Base-by-base conservation (phyloP, 2,329 filamentous ascomycete species). In the Diplocarpon rosae region DNA sequence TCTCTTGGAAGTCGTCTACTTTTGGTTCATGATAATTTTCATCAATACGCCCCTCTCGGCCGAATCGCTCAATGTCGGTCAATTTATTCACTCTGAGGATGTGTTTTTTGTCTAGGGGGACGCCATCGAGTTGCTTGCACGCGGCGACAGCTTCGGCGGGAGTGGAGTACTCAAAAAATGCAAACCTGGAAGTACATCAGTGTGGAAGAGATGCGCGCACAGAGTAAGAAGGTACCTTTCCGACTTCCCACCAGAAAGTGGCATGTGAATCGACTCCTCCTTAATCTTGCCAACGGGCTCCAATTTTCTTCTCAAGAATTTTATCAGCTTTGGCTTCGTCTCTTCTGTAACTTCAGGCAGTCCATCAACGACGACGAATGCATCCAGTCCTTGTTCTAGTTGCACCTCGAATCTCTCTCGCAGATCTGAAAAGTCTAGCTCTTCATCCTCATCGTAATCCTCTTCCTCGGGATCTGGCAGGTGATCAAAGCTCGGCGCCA, bases 11-110 rank as follows among this genome's bases (percentile, higher is more conserved):
- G 9, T 83, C 78, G 56, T 90, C 81, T 54, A 95, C 83, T 56
- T 82, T 69, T 42, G 92, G 92, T 39, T 83, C 71, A 48, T 78
- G 76, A 69, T 95, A 98, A 56, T 89, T 81, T 61, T 98, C 92
- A 55, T 95, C 85, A 59, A 98, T 77, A 55, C 88, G 81, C 56
- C 92, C 92, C 70, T 96, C 92, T 52, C 88, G 80, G 52, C 92
- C 92, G 65, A 86, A 98, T 56, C 92, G 84, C 65, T 98, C 92
- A 61, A 98, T 89, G 63, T 98, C 92, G 59, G 89, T 95, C 59
- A 98, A 76, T 70, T 98, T 98, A 79, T 98, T 98, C 58, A 98
- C 89, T 52, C 83, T 77, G 58, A 98, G 78, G 42, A 78, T 95
- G 74, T 98, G 89, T 70, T 83, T 95, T 77, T 93, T 96, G 71